A percentile compares a stretch with the other conserved stretches of the same genome.
Evolutionary conservation across 352 stramenopile species (phyloP).

Genomic region (Phytopythium kandeliae): DNA sequence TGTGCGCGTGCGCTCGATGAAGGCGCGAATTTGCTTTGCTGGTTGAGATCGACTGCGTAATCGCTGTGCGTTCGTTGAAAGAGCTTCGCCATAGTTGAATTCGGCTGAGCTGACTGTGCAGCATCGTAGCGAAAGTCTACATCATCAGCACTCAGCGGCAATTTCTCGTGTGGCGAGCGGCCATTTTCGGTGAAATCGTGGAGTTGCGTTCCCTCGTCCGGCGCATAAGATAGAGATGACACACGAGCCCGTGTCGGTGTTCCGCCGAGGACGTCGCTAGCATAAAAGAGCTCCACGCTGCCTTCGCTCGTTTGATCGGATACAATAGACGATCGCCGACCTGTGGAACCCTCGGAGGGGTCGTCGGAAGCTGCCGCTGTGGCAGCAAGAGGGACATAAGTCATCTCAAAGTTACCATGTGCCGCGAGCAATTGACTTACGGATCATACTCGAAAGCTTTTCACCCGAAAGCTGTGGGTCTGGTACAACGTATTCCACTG

Average conservation of each 20-base stretch:
- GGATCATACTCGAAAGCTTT: not conserved
- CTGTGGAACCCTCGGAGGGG: not conserved
- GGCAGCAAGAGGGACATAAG: not conserved
- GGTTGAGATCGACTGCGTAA: not conserved
- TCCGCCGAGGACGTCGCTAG: slow-evolving; percentile 5
- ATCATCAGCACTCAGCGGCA: too few relatives aligned
- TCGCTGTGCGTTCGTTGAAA: not conserved
- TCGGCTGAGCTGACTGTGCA: not conserved
- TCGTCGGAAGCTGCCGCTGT: not conserved
- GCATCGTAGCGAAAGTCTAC: not conserved
- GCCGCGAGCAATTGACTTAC: not conserved
- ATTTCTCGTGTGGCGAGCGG: too few relatives aligned
- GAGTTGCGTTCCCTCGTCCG: not conserved
- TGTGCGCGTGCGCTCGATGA: not conserved
- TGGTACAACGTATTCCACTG: not conserved
- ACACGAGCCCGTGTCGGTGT: not conserved
- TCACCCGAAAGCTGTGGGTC: not conserved
- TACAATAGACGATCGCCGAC: slow-evolving; percentile 3
- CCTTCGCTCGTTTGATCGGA: slow-evolving; percentile 6
- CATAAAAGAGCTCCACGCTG: slow-evolving; percentile 8
- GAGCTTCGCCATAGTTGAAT: not conserved
- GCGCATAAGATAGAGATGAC: not conserved
- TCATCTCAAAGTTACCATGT: too few relatives aligned
- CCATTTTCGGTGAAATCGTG: not conserved
- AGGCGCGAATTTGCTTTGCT: not conserved